These are phyloP conservation scores for Stemphylium beticola DNA, from an alignment of 2,329 filamentous ascomycete genomes.

Conservation along the genomic window DNA sequence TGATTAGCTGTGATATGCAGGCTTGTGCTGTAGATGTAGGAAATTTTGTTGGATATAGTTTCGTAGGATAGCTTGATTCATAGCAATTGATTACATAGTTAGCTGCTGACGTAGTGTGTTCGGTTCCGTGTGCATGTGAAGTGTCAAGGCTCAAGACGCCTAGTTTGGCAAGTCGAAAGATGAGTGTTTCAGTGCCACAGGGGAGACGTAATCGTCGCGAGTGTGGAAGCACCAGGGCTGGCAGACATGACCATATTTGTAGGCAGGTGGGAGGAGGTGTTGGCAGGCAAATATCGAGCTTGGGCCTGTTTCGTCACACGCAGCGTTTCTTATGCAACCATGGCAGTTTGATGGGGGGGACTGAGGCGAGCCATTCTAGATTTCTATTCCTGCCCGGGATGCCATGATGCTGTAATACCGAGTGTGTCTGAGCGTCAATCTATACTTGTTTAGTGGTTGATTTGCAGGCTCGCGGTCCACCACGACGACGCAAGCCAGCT, in stretches of 20 bases:
- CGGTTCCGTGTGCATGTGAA: background rate
- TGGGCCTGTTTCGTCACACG: slow-evolving; percentile 3
- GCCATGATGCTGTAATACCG: slow-evolving; percentile 25
- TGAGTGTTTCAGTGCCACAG: slow-evolving; percentile 4
- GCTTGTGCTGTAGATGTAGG: background rate
- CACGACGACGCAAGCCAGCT: slow-evolving; percentile 9
- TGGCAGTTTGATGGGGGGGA: slow-evolving; percentile 5
- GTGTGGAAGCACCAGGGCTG: slow-evolving; percentile 1
- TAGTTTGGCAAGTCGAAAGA: background rate
- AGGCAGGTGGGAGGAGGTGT: background rate
- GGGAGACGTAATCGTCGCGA: slow-evolving; percentile 4
- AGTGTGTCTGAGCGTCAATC: slow-evolving; percentile 4
- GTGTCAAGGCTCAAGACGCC: background rate
- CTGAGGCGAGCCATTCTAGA: background rate
- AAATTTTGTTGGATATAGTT: slow-evolving; percentile 2
- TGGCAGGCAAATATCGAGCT: background rate
- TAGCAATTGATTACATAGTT: slow-evolving; percentile 4
- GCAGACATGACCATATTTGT: background rate
- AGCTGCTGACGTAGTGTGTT: background rate
- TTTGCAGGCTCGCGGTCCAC: slow-evolving; percentile 15
- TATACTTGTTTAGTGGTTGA: slow-evolving; percentile 17
- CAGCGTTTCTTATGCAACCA: slow-evolving; percentile 12
- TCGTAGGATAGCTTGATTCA: background rate
- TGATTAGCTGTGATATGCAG: background rate
- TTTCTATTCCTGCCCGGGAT: slow-evolving; percentile 12